phyloP scores from a whole-genome alignment of 768 basidiomycete species.

The Trichaptum fuscoviolaceum region DNA sequence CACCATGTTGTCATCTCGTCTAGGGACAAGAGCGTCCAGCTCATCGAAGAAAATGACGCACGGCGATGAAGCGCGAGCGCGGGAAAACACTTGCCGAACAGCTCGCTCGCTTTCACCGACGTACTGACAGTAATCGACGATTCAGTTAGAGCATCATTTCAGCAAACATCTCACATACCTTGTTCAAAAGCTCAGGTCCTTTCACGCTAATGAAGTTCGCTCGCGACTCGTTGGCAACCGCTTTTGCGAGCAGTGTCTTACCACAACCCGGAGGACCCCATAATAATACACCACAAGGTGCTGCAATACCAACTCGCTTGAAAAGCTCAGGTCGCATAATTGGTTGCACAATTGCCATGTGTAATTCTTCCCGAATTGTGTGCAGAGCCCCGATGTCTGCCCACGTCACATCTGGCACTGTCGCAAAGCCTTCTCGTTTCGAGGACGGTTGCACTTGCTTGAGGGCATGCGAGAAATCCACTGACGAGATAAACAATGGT shows the following conservation, averaged over 20 bases:
- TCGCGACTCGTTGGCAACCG: constrained; percentile 91
- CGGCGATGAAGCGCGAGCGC: constrained; percentile 89
- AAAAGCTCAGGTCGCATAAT: constrained; percentile 89
- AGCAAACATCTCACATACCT: constrained; percentile 44
- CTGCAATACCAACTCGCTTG: constrained; percentile 80
- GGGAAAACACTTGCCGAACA: constrained; percentile 89
- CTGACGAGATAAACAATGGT: constrained; percentile 72
- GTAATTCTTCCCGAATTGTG: constrained; percentile 79
- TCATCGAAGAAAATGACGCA: constrained; percentile 97
- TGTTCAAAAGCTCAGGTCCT: constrained; percentile 94
- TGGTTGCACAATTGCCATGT: constrained; percentile 97
- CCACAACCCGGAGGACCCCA: constrained; percentile 99
- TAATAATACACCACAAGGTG: constrained; percentile 89
- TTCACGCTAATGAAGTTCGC: constrained; percentile 99
- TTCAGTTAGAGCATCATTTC: background rate
- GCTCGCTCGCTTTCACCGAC: constrained; percentile 97
- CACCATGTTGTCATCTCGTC: constrained; percentile 85
- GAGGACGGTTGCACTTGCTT: constrained; percentile 91
- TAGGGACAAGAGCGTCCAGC: constrained; percentile 85
- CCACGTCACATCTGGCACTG: constrained; percentile 95
- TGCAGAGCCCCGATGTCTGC: constrained; percentile 91
- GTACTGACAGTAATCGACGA: constrained; percentile 48
- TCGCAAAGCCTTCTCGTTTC: constrained; percentile 96
- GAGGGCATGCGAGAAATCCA: constrained; percentile 81
- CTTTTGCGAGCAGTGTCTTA: constrained; percentile 96